Evolutionary conservation across 495 filamentous ascomycete genomes (phyloP), one percentile per base, ranked within the genome.

Genomic region (Penicillium waksmanii): DNA sequence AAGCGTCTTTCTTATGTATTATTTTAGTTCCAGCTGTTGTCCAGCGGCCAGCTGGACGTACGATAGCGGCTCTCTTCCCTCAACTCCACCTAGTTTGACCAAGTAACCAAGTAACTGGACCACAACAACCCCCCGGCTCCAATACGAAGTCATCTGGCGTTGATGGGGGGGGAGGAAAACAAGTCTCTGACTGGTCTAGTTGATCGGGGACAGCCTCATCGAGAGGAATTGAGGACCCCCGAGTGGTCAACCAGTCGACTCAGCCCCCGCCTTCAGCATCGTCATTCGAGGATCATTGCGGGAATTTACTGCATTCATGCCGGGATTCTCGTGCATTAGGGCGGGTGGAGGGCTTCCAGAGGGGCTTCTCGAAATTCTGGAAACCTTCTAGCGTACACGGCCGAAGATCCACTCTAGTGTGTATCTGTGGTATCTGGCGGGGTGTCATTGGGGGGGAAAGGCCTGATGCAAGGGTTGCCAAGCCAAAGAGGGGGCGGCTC

Each of bases 381-480:
- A 62, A 66, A 38, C 18, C 61, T 71, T 71, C 68, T 69, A 71
- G 66, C 61, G 66, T 66, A n/a, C 21, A 9, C 46, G 9, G 17
- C 43, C 17, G n/a, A 19, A 31, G 27, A 31, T 31, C 27, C 27
- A 31, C 27, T 31, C 27, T 31, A 9, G 8, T 31, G 27, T 25
- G 27, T 4, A 18, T n/a, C 8, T 21, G 42, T 10, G 11, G 42
- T 48, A 48, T 48, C 46, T 48, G 46, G 46, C 46, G 21, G 46
- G 21, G 11, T 9, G 10, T 27, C 19, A 48, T 48, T 48, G 46
- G 46, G 23, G 21, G 44, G 11, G 46, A 48, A 19, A 48, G 19
- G 19, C 5, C 9, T 10, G 19, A 27, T 19, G 46, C 12, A 38
- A 13, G 36, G 15, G 36, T n/a, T 38, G 19, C 19, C 27, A 31